phyloP scores from a whole-genome alignment of 1,284 basidiomycete species.

The Nidula niveotomentosa region DNA sequence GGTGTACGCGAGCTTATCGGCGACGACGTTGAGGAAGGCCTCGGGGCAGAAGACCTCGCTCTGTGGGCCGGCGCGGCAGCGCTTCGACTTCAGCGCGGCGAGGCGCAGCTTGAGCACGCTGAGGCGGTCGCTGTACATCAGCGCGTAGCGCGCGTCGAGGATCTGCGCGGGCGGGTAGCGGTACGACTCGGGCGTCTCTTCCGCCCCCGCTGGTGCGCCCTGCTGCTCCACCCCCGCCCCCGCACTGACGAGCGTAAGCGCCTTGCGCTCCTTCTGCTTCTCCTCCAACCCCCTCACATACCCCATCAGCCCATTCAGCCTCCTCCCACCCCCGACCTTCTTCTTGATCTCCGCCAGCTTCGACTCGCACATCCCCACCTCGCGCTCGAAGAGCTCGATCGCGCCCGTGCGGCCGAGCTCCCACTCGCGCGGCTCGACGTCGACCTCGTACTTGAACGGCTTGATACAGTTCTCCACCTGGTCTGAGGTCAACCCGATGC shows the following conservation, averaged over 20 bases:
- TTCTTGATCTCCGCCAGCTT: constrained; percentile 86
- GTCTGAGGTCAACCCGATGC: constrained; percentile 91
- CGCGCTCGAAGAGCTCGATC: constrained; percentile 80
- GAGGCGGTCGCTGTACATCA: constrained; percentile 83
- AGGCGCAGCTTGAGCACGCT: constrained; percentile 84
- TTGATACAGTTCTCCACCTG: constrained; percentile 99
- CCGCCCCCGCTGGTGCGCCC: constrained; percentile 37
- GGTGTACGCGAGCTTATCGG: constrained; percentile 96
- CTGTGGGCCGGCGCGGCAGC: constrained; percentile 86
- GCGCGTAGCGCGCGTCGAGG: constrained; percentile 90
- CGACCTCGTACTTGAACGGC: constrained; percentile 97
- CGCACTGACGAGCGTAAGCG: constrained; percentile 30
- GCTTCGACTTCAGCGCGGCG: constrained; percentile 81
- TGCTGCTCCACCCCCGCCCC: constrained; percentile 29
- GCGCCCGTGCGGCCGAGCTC: constrained; percentile 78
- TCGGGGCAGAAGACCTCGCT: constrained; percentile 94
- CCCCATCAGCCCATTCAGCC: constrained; percentile 75
- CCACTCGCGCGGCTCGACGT: constrained; percentile 92
- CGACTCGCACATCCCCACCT: constrained; percentile 82
- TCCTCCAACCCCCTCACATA: constrained; percentile 88
- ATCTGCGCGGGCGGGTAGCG: constrained; percentile 90
- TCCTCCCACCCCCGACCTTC: constrained; percentile 83
- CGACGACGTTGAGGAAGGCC: constrained; percentile 94
- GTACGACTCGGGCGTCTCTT: no score
- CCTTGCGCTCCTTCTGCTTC: constrained; percentile 68